Conservation (phyloP, 2,329 filamentous ascomycete species). For the Parastagonospora avenae region DNA sequence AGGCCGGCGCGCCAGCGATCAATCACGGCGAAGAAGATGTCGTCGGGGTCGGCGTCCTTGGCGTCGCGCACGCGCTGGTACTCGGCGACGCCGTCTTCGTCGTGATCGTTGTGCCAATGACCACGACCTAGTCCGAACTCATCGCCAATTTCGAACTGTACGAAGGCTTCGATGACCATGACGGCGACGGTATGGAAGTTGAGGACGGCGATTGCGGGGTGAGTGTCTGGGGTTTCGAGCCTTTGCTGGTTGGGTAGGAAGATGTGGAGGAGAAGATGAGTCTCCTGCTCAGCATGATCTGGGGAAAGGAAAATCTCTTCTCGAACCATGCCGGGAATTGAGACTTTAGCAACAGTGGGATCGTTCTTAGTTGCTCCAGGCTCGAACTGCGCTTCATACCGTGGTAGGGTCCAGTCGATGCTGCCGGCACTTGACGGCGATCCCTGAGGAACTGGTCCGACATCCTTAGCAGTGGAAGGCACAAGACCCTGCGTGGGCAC, state of each 20-base stretch:
- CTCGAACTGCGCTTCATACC: constrained; percentile 20
- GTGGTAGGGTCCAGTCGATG: constrained; percentile 26
- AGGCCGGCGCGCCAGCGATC: constrained; percentile 40
- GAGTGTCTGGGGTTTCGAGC: constrained; percentile 18
- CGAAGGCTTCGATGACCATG: constrained; percentile 38
- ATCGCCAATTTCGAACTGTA: constrained; percentile 33
- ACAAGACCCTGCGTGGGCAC: not conserved
- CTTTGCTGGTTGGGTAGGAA: constrained; percentile 36
- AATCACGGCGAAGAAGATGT: constrained; percentile 39
- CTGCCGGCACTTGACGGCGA: not conserved
- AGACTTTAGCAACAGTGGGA: constrained; percentile 33
- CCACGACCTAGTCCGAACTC: constrained; percentile 16
- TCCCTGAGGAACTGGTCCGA: not conserved
- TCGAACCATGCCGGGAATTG: constrained; percentile 46
- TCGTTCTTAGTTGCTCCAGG: constrained; percentile 11
- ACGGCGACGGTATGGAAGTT: constrained; percentile 42
- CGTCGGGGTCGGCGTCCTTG: constrained; percentile 24
- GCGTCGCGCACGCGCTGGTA: constrained; percentile 12
- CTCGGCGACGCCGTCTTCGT: constrained; percentile 2
- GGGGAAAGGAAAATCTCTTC: constrained; percentile 34
- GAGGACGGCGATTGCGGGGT: constrained; percentile 28
- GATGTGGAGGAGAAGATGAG: constrained; percentile 30
- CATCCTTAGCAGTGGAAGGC: not conserved
- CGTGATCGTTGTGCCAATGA: constrained; percentile 10
- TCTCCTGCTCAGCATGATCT: constrained; percentile 31